Evolutionary conservation across 2,329 filamentous ascomycete species (phyloP).

Genomic region (Aspergillus sp.): DNA sequence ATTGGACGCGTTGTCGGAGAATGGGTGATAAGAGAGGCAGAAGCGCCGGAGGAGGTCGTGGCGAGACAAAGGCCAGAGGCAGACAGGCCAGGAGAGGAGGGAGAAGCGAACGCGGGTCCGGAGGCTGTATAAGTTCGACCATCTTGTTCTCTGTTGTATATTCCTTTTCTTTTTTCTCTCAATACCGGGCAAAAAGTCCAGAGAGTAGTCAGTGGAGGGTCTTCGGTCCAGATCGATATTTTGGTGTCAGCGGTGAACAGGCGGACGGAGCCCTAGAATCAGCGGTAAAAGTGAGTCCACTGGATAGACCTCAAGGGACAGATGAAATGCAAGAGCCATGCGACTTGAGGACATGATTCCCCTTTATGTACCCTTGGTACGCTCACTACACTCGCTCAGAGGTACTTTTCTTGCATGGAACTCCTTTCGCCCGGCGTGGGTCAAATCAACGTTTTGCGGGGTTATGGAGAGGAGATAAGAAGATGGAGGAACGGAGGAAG

Average conservation of each 20-base stretch:
- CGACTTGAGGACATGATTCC: too few species aligned
- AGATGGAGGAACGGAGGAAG: not conserved
- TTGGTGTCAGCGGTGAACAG: too few species aligned
- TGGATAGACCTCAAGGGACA: too few species aligned
- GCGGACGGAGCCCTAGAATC: too few species aligned
- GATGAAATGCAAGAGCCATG: too few species aligned
- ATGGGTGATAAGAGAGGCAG: constrained; percentile 56
- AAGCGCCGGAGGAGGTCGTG: constrained; percentile 52
- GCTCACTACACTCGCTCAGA: too few species aligned
- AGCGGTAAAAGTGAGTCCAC: too few species aligned
- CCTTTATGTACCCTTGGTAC: too few species aligned
- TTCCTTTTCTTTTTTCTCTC: not conserved
- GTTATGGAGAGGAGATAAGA: not conserved
- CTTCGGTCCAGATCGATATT: too few species aligned
- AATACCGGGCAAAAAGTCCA: too few species aligned
- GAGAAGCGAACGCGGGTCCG: constrained; percentile 49
- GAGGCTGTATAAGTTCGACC: constrained; percentile 48
- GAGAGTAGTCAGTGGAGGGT: too few species aligned
- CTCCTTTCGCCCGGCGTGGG: not conserved
- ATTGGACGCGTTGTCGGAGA: constrained; percentile 53
- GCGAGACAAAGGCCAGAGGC: constrained; percentile 52
- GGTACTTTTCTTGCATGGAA: not conserved
- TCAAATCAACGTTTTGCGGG: not conserved
- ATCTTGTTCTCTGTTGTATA: constrained; percentile 28
- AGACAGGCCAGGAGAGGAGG: constrained; percentile 57